A percentile compares a stretch with the other conserved stretches of the same genome.
Evolutionary conservation across 2,329 filamentous ascomycete species (phyloP).

Genomic region (Cladosporium cucumerinum): DNA sequence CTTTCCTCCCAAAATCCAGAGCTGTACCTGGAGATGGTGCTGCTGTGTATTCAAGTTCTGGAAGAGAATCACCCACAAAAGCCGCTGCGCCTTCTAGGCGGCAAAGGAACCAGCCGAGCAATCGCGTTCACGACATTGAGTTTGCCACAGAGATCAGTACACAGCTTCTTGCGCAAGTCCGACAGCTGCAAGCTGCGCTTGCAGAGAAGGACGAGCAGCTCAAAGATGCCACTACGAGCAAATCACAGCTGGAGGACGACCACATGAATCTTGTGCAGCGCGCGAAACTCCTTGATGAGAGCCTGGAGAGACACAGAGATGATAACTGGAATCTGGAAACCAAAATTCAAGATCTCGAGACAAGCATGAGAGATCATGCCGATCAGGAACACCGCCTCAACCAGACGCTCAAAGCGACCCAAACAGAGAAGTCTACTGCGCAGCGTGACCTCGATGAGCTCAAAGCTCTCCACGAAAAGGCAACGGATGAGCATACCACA

Average conservation of each 20-base stretch:
- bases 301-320: conserved; percentile 93
- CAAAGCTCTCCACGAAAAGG: conserved; percentile 72
- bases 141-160: conserved; percentile 98
- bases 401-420: conserved; percentile 65
- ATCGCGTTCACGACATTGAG: conserved; percentile 89
- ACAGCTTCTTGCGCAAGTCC: conserved; percentile 87
- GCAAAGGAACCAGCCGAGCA: conserved; percentile 83
- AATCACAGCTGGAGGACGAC: conserved; percentile 77
- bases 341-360: conserved; percentile 77
- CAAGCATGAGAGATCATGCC: conserved; percentile 68
- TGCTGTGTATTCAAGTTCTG: conserved; percentile 64
- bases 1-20: conserved; percentile 71
- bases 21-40: conserved; percentile 26
- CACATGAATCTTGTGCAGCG: conserved; percentile 75
- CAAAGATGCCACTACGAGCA: conserved; percentile 70
- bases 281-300: conserved; percentile 81
- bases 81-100: conserved; percentile 75
- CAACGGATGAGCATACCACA: conserved; percentile 75
- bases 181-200: conserved; percentile 80
- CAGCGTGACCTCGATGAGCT: conserved; percentile 91
- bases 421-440: conserved; percentile 69
- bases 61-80: conserved; percentile 83
- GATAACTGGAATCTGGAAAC: conserved; percentile 98
- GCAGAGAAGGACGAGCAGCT: conserved; percentile 84
- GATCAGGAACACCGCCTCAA: conserved; percentile 81